Percentiles rank a stretch among this genome's conserved stretches.
Conservation (phyloP, 352 stramenopile genomes). For the Phytophthora capsici region DNA sequence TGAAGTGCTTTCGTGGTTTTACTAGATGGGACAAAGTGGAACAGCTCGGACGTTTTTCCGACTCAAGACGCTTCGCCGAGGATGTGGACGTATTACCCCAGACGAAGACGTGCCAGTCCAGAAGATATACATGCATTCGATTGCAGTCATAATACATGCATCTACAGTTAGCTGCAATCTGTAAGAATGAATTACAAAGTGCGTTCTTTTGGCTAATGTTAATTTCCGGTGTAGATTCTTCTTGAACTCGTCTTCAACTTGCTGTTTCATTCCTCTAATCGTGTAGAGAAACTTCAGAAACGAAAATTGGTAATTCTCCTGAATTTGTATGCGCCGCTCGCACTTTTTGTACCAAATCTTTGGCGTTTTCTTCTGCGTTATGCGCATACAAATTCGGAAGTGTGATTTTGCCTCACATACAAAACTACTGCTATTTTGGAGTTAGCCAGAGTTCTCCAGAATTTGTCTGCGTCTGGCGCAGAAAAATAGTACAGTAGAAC, state of each 20-base stretch:
- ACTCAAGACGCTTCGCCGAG: slow-evolving; percentile 9
- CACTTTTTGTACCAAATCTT: too few relatives aligned
- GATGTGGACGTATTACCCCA: slow-evolving; percentile 14
- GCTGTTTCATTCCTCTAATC: slow-evolving; percentile 16
- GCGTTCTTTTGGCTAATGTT: too few relatives aligned
- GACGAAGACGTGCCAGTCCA: slow-evolving; percentile 13
- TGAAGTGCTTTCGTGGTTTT: slow-evolving; percentile 45
- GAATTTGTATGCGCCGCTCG: too few relatives aligned
- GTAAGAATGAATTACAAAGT: too few relatives aligned
- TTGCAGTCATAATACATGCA: slow-evolving; percentile 30
- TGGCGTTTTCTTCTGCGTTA: too few relatives aligned
- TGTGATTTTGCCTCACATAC: too few relatives aligned
- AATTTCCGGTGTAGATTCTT: background rate
- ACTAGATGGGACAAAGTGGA: slow-evolving; percentile 29
- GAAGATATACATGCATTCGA: slow-evolving; percentile 22
- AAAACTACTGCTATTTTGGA: too few relatives aligned
- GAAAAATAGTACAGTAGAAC: too few relatives aligned
- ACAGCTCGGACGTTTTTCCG: background rate
- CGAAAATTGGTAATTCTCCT: too few relatives aligned
- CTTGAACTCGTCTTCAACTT: background rate
- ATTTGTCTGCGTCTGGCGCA: too few relatives aligned
- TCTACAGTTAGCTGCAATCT: slow-evolving; percentile 14
- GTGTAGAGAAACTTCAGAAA: background rate
- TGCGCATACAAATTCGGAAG: too few relatives aligned
- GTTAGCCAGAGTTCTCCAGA: too few relatives aligned